phyloP scores from a whole-genome alignment of 2,329 filamentous ascomycete species.

The Trichophaea hybrida region DNA sequence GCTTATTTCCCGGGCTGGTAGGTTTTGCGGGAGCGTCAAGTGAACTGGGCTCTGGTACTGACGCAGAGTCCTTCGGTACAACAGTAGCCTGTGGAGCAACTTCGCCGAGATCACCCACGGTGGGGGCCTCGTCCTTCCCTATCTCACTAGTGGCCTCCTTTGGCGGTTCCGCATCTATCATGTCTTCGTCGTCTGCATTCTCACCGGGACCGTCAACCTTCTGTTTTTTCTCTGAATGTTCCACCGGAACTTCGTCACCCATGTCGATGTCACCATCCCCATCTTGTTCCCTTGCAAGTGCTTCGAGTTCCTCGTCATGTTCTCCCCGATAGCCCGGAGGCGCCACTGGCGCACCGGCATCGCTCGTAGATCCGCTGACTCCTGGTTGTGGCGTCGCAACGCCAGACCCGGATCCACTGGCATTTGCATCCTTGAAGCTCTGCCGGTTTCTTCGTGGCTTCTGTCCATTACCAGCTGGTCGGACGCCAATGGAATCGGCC shows the following conservation, averaged over 20 bases:
- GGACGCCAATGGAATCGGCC: conserved; percentile 20
- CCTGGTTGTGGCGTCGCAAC: conserved; percentile 17
- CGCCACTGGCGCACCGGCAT: conserved; percentile 5
- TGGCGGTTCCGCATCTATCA: neutral
- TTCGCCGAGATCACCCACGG: neutral
- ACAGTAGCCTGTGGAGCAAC: neutral
- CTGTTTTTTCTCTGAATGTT: conserved; percentile 4
- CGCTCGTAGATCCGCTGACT: conserved; percentile 12
- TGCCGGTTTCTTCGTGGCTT: conserved; percentile 22
- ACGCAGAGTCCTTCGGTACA: neutral
- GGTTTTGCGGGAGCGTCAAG: neutral
- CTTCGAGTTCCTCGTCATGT: conserved; percentile 13
- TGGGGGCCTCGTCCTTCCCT: neutral
- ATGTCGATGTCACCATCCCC: conserved; percentile 17
- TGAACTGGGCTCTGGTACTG: neutral
- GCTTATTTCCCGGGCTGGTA: neutral
- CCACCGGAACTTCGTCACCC: conserved; percentile 6
- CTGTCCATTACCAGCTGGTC: conserved; percentile 10
- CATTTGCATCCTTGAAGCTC: conserved; percentile 17
- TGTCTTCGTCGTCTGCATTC: conserved; percentile 8
- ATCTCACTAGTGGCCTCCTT: neutral
- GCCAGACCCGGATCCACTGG: conserved; percentile 19
- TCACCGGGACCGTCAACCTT: conserved; percentile 1
- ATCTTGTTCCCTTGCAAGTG: conserved; percentile 10
- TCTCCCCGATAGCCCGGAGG: conserved; percentile 13